Base-by-base conservation (phyloP, 257 asterid species). In the Solanum lignicaule region DNA sequence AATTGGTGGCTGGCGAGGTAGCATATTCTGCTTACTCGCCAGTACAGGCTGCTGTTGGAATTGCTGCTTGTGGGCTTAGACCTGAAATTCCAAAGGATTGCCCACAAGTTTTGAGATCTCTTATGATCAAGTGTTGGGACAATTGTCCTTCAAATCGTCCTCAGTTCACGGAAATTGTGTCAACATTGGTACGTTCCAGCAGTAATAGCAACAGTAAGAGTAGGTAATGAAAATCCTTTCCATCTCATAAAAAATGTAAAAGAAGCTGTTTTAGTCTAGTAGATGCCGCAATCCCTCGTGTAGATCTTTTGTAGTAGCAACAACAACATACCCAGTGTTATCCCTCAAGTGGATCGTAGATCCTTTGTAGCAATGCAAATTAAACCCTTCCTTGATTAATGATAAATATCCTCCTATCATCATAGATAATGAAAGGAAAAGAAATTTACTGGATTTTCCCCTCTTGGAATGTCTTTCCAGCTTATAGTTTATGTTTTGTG, bases 21-120 rank as follows among this genome's bases (percentile, higher is more conserved):
- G 99, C 99, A 62, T 97, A 97, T 89, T 95, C 99, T 83, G 93
- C 99, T 60, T 94, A 89, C 87, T 97, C 99, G n/a, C 99, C 99
- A 1, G 99, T 97, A 72, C 99, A 96, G 88, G 99, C 99, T 66
- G 99, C 99, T 31, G 99, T 97, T 5, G 99, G 99, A 82, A 97
- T 97, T 88, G 99, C 99, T 79, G 99, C 99, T 1, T 97, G 99
- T 90, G 99, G 99, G 79, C 98, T 97, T 41, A 91, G 99, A 87
- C 99, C 99, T 32, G 98, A 95, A 33, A 95, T 97, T 62, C 98
- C 99, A 2, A 95, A 94, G 79, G 90, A 92, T 86, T 97, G 99
- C 90, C 98, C 99, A 33, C 97, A 92, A 74, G 89, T 94, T 74
- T 94, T 97, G 6, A 91, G 92, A 36, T 91, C 92, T 18, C 89